Evolutionary conservation across 2,329 filamentous ascomycete species (phyloP), one percentile per base, ranked within the genome.

Genomic region (Aspergillus caelatus): DNA sequence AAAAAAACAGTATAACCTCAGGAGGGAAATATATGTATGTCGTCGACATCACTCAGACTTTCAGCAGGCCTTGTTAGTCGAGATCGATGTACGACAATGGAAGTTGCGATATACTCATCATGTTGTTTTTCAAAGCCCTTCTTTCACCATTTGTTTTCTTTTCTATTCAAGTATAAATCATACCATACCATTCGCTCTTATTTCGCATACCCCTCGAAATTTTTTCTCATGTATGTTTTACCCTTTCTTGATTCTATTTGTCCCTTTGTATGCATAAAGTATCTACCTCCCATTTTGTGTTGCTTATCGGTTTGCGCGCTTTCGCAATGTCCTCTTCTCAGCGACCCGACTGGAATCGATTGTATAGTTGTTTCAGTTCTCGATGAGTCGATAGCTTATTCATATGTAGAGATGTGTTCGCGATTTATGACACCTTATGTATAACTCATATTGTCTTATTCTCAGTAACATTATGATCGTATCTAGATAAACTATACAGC

Each of bases 221-320:
- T 68, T 77, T 76, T 68, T 79, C 56, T 26, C 62, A 59, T 63
- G 61, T 50, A 34, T 66, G 45, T 60, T 53, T 62, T 23, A 23
- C 45, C 55, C 61, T 34, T 34, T 23, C 41, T 65, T 62, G 43
- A 28, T 55, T 60, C 41, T 23, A 9, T 58, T 30, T 56, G 11
- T 45, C 41, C 32, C 39, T 46, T 50, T 63, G 50, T 64, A 45
- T 65, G 41, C 54, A 54, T 64, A 48, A 21, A 50, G 41, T 48
- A 21, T 43, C 28, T 63, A 6, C 26, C 32, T 48, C 21, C 8
- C 14, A 30, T 41, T 41, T 52, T 30, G 34, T 36, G 10, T 61
- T 34, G 46, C 48, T 53, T 48, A 43, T 32, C 57, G 53, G 21
- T 46, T 41, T 41, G 43, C 34, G n/a, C 30, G 11, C 52, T 39